Conservation (phyloP, 176 grass and related monocot species). For the Saccharum spontaneum region DNA sequence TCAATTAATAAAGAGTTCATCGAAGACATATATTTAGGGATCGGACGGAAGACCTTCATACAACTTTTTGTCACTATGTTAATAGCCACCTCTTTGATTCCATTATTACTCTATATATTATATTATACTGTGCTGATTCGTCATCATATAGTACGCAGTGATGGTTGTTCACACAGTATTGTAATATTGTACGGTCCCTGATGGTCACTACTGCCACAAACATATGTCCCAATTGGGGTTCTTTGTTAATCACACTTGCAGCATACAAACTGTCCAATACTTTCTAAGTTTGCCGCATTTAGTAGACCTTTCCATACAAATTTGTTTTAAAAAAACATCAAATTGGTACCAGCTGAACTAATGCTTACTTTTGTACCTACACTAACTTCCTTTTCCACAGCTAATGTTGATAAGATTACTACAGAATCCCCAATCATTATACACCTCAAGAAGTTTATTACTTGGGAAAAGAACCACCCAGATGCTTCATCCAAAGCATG, state of each 20-base stretch:
- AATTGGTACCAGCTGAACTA: conserved; percentile 8
- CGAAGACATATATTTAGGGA: neutral
- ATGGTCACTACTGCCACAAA: conserved; percentile 4
- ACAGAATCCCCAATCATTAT: conserved; percentile 47
- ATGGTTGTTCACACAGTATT: conserved; percentile 24
- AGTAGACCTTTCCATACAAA: conserved; percentile 33
- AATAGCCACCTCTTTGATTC: conserved; percentile 11
- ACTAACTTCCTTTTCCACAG: conserved; percentile 6
- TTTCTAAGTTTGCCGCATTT: conserved; percentile 32
- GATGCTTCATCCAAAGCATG: conserved; percentile 44
- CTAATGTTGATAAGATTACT: conserved; percentile 30
- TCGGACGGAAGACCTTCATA: neutral
- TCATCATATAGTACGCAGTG: neutral
- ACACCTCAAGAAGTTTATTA: conserved; percentile 20
- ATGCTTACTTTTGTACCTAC: conserved; percentile 29
- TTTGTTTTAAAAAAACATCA: conserved; percentile 16
- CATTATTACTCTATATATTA: conserved; percentile 35
- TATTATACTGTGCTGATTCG: conserved; percentile 3
- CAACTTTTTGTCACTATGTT: conserved; percentile 40
- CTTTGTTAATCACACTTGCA: conserved; percentile 49
- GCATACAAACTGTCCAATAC: conserved; percentile 16
- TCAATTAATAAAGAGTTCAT: neutral
- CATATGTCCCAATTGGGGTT: conserved; percentile 10
- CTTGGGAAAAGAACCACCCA: neutral
- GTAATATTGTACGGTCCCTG: neutral